Conservation (phyloP, 2,329 filamentous ascomycete genomes). For the Fusarium sp. region DNA sequence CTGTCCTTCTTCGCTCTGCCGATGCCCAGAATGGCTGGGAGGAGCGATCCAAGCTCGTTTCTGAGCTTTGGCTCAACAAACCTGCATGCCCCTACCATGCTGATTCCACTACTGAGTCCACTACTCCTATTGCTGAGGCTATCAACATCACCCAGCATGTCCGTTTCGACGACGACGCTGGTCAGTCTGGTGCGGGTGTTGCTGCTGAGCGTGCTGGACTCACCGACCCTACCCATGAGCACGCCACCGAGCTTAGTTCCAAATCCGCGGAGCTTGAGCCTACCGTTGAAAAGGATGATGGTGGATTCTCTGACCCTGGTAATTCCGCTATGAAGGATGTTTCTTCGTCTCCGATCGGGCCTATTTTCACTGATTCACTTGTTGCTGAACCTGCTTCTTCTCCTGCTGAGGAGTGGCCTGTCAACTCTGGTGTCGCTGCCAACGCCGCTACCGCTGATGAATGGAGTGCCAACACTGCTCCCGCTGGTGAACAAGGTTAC, state of each 20-base stretch:
- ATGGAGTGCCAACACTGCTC: not conserved
- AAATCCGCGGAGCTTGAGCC: no score
- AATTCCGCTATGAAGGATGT: not conserved
- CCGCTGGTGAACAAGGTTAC: not conserved
- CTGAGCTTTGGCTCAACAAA: slow-evolving; percentile 16
- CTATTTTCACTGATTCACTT: not conserved
- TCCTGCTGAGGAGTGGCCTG: not conserved
- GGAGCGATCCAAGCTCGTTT: not conserved
- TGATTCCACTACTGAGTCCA: not conserved
- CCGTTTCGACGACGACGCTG: not conserved
- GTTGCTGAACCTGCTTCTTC: not conserved
- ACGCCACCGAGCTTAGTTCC: no score
- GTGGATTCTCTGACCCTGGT: no score
- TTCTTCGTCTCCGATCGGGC: no score
- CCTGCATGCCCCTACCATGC: slow-evolving; percentile 15
- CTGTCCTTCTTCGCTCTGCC: slow-evolving; percentile 13
- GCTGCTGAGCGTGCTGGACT: not conserved
- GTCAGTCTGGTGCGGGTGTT: not conserved
- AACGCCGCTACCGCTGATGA: not conserved
- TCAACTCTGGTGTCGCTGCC: not conserved
- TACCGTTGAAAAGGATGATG: no score
- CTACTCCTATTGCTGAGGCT: no score
- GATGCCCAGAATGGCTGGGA: not conserved
- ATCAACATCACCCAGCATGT: not conserved
- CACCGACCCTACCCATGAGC: not conserved